Base-by-base conservation (phyloP, 1,284 basidiomycete genomes). In the Kalmanozyma brasiliensis region DNA sequence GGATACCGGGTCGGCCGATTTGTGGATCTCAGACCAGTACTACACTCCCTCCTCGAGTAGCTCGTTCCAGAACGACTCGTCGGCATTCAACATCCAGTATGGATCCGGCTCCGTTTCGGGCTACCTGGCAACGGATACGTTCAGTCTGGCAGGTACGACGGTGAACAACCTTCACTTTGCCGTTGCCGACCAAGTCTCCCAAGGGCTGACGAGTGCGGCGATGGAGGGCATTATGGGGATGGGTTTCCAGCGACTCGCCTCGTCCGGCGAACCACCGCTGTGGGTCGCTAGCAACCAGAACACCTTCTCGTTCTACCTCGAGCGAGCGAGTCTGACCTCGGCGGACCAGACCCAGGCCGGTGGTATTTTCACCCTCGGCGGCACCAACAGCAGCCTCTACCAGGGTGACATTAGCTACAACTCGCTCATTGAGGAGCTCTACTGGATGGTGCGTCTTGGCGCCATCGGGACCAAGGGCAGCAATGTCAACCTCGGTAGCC, bases 341-440 rank as follows among this genome's bases (percentile, higher is more conserved):
- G 19, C 32, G 6, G 47, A 59, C 24, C 16, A 19, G 20, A 23
- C n/a, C 1, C 58, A 56, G 36, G 26, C 48, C 9, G 78, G 77
- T 10, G 78, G 78, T 22, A 32, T 63, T 13, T 73, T 81, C 30
- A 77, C 78, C 6, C 64, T 81, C 1, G 78, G 78, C 32, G 76
- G 70, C 1, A 45, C 56, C 29, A 75, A 80, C 43, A 29, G 44
- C 5, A 45, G 45, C 8, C 64, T 80, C 17, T 77, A 73, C 52
- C 49, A 64, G 30, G 74, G 70, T 13, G 61, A 60, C 24, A 63
- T 79, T 29, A 62, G 61, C 23, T 74, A 74, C 52, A 52, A 68
- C 26, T 7, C 51, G 20, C 63, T 78, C 8, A 40, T 65, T 30
- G 64, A 71, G 19, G 32, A 63, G 24, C 33, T 55, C 2, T 74